Evolutionary conservation across 2,329 filamentous ascomycete genomes (phyloP).

Genomic region (Fusarium compactum): DNA sequence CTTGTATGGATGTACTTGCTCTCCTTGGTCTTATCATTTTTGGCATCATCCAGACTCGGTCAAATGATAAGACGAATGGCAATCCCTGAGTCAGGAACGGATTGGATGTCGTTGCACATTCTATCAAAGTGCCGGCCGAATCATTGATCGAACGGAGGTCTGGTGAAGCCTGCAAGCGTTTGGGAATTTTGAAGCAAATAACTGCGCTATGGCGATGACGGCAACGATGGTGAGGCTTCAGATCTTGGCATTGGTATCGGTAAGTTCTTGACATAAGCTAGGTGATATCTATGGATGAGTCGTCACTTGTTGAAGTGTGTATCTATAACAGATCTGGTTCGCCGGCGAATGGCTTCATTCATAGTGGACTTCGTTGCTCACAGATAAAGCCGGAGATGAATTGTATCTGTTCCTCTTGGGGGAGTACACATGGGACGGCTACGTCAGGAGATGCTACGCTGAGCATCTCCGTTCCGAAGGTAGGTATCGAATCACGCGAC

Average conservation of each 20-base stretch:
- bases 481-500: constrained; percentile 22
- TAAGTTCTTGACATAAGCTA: constrained; percentile 1
- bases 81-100: constrained; percentile 2
- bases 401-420: background rate
- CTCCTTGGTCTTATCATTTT: background rate
- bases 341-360: background rate
- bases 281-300: background rate
- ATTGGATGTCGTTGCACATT: constrained; percentile 10
- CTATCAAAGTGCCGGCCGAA: constrained; percentile 16
- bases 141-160: constrained; percentile 16
- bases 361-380: background rate
- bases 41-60: constrained; percentile 1
- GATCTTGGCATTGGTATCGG: background rate
- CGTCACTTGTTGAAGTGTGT: constrained; percentile 2
- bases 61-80: constrained; percentile 17
- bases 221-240: constrained; percentile 8
- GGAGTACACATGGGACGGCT: background rate
- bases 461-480: constrained; percentile 28
- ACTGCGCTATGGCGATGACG: constrained; percentile 11
- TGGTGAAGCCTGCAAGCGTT: background rate
- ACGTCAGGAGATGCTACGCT: constrained; percentile 21
- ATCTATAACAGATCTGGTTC: constrained; percentile 1
- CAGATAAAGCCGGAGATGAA: background rate
- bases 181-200: background rate
- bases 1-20: background rate